Conservation (phyloP, 768 basidiomycete species). For the Lactarius hatsudake region DNA sequence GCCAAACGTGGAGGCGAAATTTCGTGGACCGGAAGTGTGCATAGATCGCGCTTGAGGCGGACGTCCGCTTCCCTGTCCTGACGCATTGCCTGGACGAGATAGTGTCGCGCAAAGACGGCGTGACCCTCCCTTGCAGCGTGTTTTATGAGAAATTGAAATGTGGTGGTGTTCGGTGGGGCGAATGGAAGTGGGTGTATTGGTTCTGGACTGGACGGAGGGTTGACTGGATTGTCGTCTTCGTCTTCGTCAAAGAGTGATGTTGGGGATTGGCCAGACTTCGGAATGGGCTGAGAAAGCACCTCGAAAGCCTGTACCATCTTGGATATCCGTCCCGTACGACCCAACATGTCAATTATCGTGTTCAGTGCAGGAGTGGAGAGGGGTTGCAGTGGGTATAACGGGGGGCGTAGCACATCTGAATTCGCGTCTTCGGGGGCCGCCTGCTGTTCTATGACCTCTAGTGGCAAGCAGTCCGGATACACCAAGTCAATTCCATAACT, state of each 20-base stretch:
- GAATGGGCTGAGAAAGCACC: conserved; percentile 70
- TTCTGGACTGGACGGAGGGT: conserved; percentile 38
- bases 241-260: conserved; percentile 61
- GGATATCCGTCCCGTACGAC: conserved; percentile 55
- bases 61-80: conserved; percentile 40
- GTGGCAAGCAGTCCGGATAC: conserved; percentile 65
- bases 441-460: conserved; percentile 37
- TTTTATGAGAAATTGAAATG: conserved; percentile 60
- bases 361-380: conserved; percentile 63
- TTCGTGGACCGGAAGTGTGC: conserved; percentile 32
- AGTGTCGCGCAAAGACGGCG: conserved; percentile 60
- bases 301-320: conserved; percentile 76
- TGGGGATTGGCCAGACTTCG: conserved; percentile 42
- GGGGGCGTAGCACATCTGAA: conserved; percentile 43
- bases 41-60: conserved; percentile 37
- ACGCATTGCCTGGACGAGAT: conserved; percentile 51
- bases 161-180: conserved; percentile 62
- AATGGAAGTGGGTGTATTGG: conserved; percentile 38
- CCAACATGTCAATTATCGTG: conserved; percentile 69
- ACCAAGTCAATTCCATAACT: conserved; percentile 76
- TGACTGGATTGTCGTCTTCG: conserved; percentile 56
- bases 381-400: conserved; percentile 9
- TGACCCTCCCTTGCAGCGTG: conserved; percentile 51
- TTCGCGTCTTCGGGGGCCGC: conserved; percentile 6
- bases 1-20: conserved; percentile 51